These are phyloP conservation scores for Lactifluus rugatus DNA, from an alignment of 768 basidiomycete genomes.

Conservation along the genomic window DNA sequence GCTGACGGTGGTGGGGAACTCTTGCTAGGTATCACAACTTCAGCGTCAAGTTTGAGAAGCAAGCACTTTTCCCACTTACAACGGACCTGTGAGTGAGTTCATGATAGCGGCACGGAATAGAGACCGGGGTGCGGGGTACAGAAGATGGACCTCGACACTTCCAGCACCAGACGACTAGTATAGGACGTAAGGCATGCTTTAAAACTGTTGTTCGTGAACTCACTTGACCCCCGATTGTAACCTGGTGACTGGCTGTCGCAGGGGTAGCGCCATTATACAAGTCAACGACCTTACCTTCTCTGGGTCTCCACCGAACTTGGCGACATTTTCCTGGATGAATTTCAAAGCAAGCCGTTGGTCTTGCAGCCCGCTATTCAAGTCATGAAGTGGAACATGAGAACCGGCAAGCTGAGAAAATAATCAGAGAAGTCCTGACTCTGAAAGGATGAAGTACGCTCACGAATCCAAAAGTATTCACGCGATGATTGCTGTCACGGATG, in stretches of 20 bases:
- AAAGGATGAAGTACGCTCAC: constrained; percentile 22
- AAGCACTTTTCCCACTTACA: constrained; percentile 28
- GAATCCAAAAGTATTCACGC: constrained; percentile 47
- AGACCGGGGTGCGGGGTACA: constrained; percentile 27
- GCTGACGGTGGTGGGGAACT: constrained; percentile 37
- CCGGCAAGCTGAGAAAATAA: constrained; percentile 33
- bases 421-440: background rate
- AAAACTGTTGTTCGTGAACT: background rate
- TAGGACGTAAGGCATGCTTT: background rate
- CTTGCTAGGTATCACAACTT: constrained; percentile 31
- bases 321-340: constrained; percentile 57
- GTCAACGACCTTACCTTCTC: constrained; percentile 31
- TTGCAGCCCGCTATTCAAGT: constrained; percentile 30
- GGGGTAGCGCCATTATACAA: background rate
- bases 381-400: constrained; percentile 31
- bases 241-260: constrained; percentile 24
- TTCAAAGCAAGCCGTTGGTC: constrained; percentile 49
- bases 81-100: constrained; percentile 43
- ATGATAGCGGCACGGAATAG: constrained; percentile 43
- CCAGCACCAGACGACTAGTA: constrained; percentile 42
- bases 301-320: constrained; percentile 34
- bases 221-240: constrained; percentile 46
- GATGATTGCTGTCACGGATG: constrained; percentile 36
- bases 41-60: background rate
- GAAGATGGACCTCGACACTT: constrained; percentile 36